Base-by-base conservation (phyloP, 2,329 filamentous ascomycete species). In the Colletotrichum agaves region DNA sequence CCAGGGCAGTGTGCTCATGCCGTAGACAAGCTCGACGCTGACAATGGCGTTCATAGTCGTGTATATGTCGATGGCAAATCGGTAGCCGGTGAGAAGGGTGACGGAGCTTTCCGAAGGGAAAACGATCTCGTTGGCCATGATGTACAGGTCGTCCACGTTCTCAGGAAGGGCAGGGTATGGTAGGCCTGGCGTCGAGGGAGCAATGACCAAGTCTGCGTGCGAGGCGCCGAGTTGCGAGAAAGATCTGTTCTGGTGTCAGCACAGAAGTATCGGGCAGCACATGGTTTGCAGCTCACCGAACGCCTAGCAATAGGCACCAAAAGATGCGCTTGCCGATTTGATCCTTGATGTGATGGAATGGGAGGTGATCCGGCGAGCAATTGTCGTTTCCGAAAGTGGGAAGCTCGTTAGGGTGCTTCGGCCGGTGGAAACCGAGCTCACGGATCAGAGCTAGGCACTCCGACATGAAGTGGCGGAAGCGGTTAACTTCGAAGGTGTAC, bases 131-230 rank as follows among this genome's bases (percentile, higher is more conserved):
- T 89, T 87, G 1, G 90, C 83, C 65, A 90, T 90, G 65, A 97
- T 92, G 74, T 89, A 94, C 64, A 91, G 89, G 77, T 97, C 94
- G 72, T 97, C 94, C 1, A 97, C 88, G 73, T 97, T 93, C 19
- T 90, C 82, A 0, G 94, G 94, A 12, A 94, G 84, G 7, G 92
- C 91, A 3, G 94, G 94, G 72, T 96, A 93, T 4, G 89, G 91
- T 47, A 93, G 88, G 27, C 86, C 89, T 0, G 89, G 88, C 0
- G 93, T 97, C 2, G 91, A 89, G 3, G 93, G 93, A 8, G 91
- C 88, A 57, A 97, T 89, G 39, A 91, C 86, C 41, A 94, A 81
- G 72, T 94, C 92, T 39, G 88, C 87, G 69, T 91, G 90, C 0
- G 87, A 87, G 15, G 88, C 87, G 37, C 93, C 93, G 17, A 96